A percentile compares a stretch with the other conserved stretches of the same genome.
These are phyloP conservation scores for Arthrobotrys pseudoclavata DNA, from an alignment of 2,329 filamentous ascomycete species.

Conservation along the genomic window DNA sequence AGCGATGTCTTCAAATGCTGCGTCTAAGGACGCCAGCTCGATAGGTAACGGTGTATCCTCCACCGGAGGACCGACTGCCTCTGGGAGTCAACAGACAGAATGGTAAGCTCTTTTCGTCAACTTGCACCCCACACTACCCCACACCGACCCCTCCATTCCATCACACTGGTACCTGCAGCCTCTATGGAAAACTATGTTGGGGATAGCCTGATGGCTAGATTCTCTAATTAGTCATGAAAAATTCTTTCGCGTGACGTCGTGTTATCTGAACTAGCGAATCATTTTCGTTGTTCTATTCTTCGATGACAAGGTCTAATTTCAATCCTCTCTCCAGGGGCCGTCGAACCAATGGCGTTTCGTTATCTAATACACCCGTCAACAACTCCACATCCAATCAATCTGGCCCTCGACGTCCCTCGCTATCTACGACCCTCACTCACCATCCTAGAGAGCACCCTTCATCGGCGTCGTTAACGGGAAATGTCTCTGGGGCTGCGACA, in stretches of 20 bases:
- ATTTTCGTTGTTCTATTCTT: slow-evolving; percentile 3
- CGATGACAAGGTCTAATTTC: slow-evolving; percentile 32
- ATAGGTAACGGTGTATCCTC: slow-evolving; percentile 56
- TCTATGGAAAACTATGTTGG: neutral
- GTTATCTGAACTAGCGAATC: slow-evolving; percentile 4
- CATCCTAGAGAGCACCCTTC: slow-evolving; percentile 61
- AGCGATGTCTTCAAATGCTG: slow-evolving; percentile 49
- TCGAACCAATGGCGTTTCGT: slow-evolving; percentile 56
- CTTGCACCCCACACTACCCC: slow-evolving; percentile 33
- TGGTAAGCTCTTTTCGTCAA: slow-evolving; percentile 33
- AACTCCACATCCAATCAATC: slow-evolving; percentile 59
- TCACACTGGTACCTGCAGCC: slow-evolving; percentile 13
- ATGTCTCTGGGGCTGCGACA: slow-evolving; percentile 58
- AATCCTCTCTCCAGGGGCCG: slow-evolving; percentile 40
- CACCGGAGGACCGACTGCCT: slow-evolving; percentile 28
- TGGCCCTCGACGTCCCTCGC: slow-evolving; percentile 63
- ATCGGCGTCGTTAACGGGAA: slow-evolving; percentile 22
- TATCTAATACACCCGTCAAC: slow-evolving; percentile 45
- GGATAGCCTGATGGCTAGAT: neutral
- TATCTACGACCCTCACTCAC: slow-evolving; percentile 64
- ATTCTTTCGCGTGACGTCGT: slow-evolving; percentile 22
- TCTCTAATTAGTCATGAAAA: neutral
- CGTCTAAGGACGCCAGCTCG: slow-evolving; percentile 50
- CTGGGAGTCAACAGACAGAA: slow-evolving; percentile 54
- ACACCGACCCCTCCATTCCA: slow-evolving; percentile 56